A percentile compares a stretch with the other conserved stretches of the same genome.
Evolutionary conservation across 495 filamentous ascomycete species (phyloP).

Genomic region (Cercophora newfieldiana): DNA sequence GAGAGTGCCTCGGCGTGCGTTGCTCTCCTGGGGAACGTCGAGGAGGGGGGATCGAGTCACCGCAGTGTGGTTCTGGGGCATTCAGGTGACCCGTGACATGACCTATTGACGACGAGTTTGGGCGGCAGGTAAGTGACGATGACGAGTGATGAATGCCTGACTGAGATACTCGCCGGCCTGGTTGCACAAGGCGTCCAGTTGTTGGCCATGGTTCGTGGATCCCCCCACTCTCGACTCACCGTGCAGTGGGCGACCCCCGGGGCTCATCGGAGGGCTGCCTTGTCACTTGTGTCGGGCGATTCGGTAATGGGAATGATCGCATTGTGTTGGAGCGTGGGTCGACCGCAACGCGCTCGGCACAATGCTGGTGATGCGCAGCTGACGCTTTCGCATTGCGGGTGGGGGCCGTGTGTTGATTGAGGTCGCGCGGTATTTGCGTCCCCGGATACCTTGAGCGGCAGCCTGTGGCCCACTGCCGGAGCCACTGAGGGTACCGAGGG

Average conservation of each 20-base stretch:
- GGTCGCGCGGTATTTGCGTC: background rate
- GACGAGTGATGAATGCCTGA: background rate
- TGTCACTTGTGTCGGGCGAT: background rate
- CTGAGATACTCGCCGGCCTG: background rate
- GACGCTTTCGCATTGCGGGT: background rate
- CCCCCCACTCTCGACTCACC: background rate
- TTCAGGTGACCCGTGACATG: background rate
- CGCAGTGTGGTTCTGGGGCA: background rate
- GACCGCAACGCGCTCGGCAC: background rate
- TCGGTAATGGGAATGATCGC: background rate
- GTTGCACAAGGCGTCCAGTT: background rate
- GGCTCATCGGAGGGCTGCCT: background rate
- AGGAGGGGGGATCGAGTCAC: too few relatives aligned
- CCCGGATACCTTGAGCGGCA: background rate
- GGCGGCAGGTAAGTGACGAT: background rate
- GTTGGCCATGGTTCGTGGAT: background rate
- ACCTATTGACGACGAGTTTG: background rate
- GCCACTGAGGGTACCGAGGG: background rate
- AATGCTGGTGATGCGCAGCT: background rate
- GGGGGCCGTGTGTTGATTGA: background rate
- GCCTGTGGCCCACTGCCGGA: background rate
- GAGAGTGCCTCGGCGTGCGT: too few relatives aligned
- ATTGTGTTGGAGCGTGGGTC: background rate
- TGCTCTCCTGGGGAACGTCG: too few relatives aligned
- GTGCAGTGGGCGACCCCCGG: background rate